Evolutionary conservation across 75 land plant genomes (phyloP).

Genomic region (Selaginella moellendorffii): DNA sequence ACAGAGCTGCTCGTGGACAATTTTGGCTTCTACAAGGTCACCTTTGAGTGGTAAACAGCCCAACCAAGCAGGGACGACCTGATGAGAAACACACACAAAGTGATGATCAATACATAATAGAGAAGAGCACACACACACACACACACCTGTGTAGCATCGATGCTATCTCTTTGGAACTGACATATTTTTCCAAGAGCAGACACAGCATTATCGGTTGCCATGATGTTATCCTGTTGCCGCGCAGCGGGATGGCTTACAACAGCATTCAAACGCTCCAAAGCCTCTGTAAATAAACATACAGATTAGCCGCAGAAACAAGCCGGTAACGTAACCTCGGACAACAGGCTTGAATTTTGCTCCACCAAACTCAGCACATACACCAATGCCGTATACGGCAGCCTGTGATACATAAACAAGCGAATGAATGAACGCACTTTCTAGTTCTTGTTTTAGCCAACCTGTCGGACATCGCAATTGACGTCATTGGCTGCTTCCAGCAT

Average conservation of each 20-base stretch:
- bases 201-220: conserved; percentile 89
- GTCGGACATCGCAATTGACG: conserved; percentile 57
- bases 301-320: background rate
- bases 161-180: conserved; percentile 56
- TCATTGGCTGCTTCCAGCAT: conserved; percentile 69
- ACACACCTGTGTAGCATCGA: conserved; percentile 65
- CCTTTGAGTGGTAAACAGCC: conserved; percentile 78
- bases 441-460: conserved; percentile 25
- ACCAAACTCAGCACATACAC: conserved; percentile 85
- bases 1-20: conserved; percentile 89
- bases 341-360: conserved; percentile 52
- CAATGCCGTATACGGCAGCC: conserved; percentile 86
- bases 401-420: conserved; percentile 11
- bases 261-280: conserved; percentile 48
- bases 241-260: conserved; percentile 68
- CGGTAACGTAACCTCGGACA: conserved; percentile 44
- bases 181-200: conserved; percentile 80
- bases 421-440: background rate
- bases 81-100: conserved; percentile 9
- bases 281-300: conserved; percentile 34
- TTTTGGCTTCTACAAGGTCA: conserved; percentile 83
- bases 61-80: conserved; percentile 95
- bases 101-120: background rate
- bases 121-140: background rate
- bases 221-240: conserved; percentile 40